These are phyloP conservation scores for Sanghuangporus sanghuang DNA, from an alignment of 1,284 basidiomycete species.

Conservation along the genomic window DNA sequence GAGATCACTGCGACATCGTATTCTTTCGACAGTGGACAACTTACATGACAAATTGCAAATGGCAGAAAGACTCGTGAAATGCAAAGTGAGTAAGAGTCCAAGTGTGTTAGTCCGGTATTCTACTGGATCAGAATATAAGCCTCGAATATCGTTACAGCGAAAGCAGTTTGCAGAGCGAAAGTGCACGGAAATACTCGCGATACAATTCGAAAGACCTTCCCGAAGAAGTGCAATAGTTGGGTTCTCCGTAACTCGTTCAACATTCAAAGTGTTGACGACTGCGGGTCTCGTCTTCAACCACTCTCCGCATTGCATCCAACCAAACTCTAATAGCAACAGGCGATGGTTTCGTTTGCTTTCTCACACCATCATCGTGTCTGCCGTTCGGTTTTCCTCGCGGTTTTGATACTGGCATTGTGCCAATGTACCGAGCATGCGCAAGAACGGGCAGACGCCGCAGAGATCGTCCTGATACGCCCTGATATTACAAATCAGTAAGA, in stretches of 20 bases:
- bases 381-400: background rate
- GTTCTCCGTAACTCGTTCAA: conserved; percentile 10
- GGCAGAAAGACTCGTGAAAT: no score
- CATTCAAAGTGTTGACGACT: conserved; percentile 42
- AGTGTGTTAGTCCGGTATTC: background rate
- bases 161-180: background rate
- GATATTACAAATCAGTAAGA: conserved; percentile 18
- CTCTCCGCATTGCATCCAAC: conserved; percentile 74
- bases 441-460: conserved; percentile 88
- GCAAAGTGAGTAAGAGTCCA: no score
- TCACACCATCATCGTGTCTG: background rate
- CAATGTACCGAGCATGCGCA: conserved; percentile 81
- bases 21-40: no score
- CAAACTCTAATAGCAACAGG: conserved; percentile 48
- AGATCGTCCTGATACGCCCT: conserved; percentile 87
- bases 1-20: no score
- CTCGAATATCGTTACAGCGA: background rate
- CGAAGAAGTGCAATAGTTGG: background rate
- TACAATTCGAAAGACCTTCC: conserved; percentile 27
- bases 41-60: no score
- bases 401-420: conserved; percentile 18
- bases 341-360: background rate
- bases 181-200: background rate
- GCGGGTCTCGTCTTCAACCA: conserved; percentile 51
- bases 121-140: background rate